Conservation (phyloP, 1,284 basidiomycete genomes). For the Apiotrichum siamense region DNA sequence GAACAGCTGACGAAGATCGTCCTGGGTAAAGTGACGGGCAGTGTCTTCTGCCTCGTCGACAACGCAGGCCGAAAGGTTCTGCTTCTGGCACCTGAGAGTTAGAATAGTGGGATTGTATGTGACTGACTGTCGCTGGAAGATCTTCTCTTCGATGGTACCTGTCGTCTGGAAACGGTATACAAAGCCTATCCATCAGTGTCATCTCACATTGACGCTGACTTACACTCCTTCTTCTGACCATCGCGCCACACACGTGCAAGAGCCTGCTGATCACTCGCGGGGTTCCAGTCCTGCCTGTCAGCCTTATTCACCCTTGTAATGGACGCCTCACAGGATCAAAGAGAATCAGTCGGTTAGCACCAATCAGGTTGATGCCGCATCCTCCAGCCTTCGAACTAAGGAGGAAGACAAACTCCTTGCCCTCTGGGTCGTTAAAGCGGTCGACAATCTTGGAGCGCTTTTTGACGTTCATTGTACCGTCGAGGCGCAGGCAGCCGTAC, state of each 20-base stretch:
- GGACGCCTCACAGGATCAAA: constrained; percentile 86
- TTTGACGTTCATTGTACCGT: constrained; percentile 86
- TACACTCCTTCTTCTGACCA: constrained; percentile 98
- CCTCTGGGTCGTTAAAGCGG: constrained; percentile 91
- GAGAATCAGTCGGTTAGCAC: constrained; percentile 88
- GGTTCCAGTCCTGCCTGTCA: constrained; percentile 78
- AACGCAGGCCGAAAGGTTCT: constrained; percentile 92
- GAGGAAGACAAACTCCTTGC: constrained; percentile 92
- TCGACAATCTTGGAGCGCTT: constrained; percentile 98
- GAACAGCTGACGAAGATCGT: constrained; percentile 86
- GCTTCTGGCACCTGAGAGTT: constrained; percentile 67
- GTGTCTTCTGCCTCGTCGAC: constrained; percentile 96
- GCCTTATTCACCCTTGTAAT: neutral
- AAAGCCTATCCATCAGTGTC: constrained; percentile 59
- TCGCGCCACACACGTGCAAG: constrained; percentile 99
- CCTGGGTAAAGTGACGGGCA: constrained; percentile 89
- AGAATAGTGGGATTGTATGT: neutral
- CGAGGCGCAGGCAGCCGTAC: constrained; percentile 90
- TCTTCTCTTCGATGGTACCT: constrained; percentile 98
- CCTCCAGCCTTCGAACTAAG: constrained; percentile 96
- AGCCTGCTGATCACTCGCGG: constrained; percentile 96
- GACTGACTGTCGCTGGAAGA: constrained; percentile 75
- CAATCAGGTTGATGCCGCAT: constrained; percentile 96
- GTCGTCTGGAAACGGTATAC: constrained; percentile 98
- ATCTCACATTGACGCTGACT: constrained; percentile 25